phyloP scores from a whole-genome alignment of 2,329 filamentous ascomycete genomes.

The Magnaporthales sp. region DNA sequence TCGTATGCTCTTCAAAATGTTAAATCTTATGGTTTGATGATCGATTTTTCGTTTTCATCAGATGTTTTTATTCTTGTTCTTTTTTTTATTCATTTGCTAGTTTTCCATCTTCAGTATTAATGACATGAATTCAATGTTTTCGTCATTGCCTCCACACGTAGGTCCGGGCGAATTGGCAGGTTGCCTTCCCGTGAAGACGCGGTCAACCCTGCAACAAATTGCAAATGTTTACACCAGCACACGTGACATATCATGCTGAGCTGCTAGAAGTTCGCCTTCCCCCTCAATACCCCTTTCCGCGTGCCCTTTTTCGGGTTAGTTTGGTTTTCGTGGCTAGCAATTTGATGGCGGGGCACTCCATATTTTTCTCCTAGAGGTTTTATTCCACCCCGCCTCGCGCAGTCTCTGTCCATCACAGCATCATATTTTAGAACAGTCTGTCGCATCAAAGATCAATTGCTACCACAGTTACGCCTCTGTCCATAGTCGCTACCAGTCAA shows the following conservation, averaged over 20 bases:
- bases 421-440: not conserved
- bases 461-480: not conserved
- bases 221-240: not conserved
- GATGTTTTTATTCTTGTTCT: too few species aligned
- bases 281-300: not conserved
- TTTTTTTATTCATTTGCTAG: not conserved
- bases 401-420: slow-evolving; percentile 7
- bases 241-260: not conserved
- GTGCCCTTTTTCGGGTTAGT: not conserved
- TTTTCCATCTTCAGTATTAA: not conserved
- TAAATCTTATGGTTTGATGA: not conserved
- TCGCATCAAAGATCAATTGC: not conserved
- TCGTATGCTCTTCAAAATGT: not conserved
- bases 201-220: not conserved
- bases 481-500: slow-evolving; percentile 14
- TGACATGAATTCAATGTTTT: not conserved
- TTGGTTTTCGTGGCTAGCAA: not conserved
- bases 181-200: not conserved
- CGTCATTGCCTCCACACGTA: not conserved
- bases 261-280: not conserved
- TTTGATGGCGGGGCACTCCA: not conserved
- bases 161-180: not conserved
- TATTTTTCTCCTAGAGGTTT: not conserved
- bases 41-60: not conserved
- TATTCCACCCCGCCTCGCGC: not conserved